phyloP scores from a whole-genome alignment of 2,329 filamentous ascomycete species.

The Albophoma yamanashiensis region DNA sequence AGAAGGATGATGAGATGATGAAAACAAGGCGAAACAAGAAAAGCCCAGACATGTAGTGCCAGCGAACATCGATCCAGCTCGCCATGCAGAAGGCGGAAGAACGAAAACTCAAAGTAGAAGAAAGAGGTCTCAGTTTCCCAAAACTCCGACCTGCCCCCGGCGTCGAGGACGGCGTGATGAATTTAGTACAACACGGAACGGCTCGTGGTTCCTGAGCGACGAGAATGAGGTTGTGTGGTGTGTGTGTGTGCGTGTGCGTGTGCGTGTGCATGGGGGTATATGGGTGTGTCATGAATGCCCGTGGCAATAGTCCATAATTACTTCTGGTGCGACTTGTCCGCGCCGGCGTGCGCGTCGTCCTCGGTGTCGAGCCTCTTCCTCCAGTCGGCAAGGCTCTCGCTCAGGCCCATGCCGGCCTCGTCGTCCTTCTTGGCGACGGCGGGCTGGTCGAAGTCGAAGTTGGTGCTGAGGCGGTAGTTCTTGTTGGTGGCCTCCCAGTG shows the following conservation, averaged over 20 bases:
- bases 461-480: conserved; percentile 81
- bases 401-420: conserved; percentile 40
- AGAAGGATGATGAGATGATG: not conserved
- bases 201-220: conserved; percentile 8
- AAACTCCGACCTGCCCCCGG: conserved; percentile 1
- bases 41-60: not conserved
- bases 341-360: conserved; percentile 22
- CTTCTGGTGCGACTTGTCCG: conserved; percentile 15
- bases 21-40: not conserved
- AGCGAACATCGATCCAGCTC: not conserved
- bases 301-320: conserved; percentile 14
- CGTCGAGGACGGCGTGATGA: not conserved
- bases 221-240: conserved; percentile 9
- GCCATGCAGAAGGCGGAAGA: not conserved
- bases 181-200: not conserved
- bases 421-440: conserved; percentile 30
- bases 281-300: conserved; percentile 16
- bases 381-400: conserved; percentile 69
- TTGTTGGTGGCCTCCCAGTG: conserved; percentile 97
- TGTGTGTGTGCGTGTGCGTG: conserved; percentile 2
- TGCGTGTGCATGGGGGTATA: conserved; percentile 14
- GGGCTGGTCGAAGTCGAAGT: conserved; percentile 68
- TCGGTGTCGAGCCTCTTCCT: conserved; percentile 60
- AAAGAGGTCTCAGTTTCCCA: not conserved
- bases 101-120: not conserved